These are phyloP conservation scores for Artemisia tridentata DNA, from an alignment of 129 eudicot genomes.

Conservation along the genomic window DNA sequence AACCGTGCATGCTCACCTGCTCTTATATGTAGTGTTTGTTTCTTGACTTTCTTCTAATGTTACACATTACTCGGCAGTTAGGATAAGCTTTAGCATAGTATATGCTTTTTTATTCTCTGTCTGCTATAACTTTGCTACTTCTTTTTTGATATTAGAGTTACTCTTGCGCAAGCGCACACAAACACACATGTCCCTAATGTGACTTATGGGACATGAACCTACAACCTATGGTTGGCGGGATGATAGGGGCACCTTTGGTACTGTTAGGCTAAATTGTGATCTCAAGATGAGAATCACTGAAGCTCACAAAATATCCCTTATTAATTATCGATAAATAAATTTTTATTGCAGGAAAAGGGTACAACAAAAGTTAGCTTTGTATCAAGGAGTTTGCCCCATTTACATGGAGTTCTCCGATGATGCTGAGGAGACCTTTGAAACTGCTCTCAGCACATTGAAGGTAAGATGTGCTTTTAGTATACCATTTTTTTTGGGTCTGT, in stretches of 20 bases:
- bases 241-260: no score
- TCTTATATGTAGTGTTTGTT: background rate
- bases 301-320: background rate
- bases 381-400: conserved; percentile 95
- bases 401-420: conserved; percentile 77
- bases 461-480: conserved; percentile 33
- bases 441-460: conserved; percentile 62
- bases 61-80: background rate
- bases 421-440: conserved; percentile 81
- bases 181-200: no score
- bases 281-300: no score
- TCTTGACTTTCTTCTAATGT: background rate
- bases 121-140: no score
- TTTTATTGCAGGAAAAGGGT: conserved; percentile 71
- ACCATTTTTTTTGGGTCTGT: background rate
- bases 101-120: background rate
- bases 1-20: background rate
- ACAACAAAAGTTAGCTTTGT: conserved; percentile 85
- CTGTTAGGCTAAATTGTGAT: no score
- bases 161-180: no score
- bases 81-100: background rate
- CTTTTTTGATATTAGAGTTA: no score
- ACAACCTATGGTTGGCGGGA: no score
- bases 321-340: background rate
- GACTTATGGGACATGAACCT: no score